phyloP scores from a whole-genome alignment of 768 basidiomycete species.

The Lactifluus piperatus region DNA sequence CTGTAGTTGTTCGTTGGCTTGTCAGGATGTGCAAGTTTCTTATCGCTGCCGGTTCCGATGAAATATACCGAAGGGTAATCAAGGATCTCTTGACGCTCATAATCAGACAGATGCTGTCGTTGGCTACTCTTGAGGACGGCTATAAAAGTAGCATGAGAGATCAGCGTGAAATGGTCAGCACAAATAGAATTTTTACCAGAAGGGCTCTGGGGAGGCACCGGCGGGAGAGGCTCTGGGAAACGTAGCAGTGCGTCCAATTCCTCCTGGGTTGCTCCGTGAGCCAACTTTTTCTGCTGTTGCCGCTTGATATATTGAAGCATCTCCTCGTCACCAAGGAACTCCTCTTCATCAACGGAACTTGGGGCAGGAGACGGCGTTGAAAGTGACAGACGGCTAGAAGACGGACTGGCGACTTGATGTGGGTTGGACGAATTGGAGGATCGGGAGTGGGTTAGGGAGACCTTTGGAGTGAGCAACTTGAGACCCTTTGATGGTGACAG shows the following conservation, averaged over 20 bases:
- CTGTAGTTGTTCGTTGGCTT: conserved; percentile 80
- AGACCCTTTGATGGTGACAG: conserved; percentile 79
- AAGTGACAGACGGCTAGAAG: conserved; percentile 63
- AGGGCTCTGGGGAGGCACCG: conserved; percentile 56
- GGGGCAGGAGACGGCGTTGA: conserved; percentile 83
- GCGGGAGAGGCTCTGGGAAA: conserved; percentile 86
- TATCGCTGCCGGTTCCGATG: conserved; percentile 69
- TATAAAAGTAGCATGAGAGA: conserved; percentile 25
- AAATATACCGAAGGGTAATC: conserved; percentile 82
- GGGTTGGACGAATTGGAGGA: conserved; percentile 46
- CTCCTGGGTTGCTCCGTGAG: conserved; percentile 73
- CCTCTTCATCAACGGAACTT: conserved; percentile 75
- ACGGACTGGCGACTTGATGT: conserved; percentile 50
- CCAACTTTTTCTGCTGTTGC: conserved; percentile 82
- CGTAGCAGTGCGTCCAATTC: conserved; percentile 82
- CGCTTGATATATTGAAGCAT: conserved; percentile 92
- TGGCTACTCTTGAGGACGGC: conserved; percentile 60
- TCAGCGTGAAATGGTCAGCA: not conserved
- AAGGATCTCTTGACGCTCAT: conserved; percentile 84
- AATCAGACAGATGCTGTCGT: conserved; percentile 69
- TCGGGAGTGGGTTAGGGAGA: conserved; percentile 50
- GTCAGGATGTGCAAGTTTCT: conserved; percentile 72
- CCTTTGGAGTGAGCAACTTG: conserved; percentile 75
- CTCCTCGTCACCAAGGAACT: conserved; percentile 87
- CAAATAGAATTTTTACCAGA: conserved; percentile 44